Percentiles rank a stretch among this genome's conserved stretches.
Evolutionary conservation across 129 eudicot species (phyloP).

Genomic region (Flaveria trinervia): DNA sequence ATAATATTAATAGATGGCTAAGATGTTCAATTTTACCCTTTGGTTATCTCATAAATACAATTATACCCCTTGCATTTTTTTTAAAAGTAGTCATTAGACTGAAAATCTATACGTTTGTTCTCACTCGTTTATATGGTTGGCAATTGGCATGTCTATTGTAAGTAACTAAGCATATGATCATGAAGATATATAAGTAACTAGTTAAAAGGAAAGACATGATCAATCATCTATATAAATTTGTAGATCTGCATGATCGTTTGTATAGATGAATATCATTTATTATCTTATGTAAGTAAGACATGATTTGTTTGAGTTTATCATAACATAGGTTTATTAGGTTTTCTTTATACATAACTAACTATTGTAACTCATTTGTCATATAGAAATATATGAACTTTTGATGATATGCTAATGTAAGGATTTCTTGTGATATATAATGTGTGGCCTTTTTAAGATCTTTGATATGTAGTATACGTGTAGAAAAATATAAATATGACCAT

Average conservation of each 20-base stretch:
- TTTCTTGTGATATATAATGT: not conserved
- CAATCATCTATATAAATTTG: too few relatives aligned
- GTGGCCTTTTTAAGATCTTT: too few relatives aligned
- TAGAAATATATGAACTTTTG: too few relatives aligned
- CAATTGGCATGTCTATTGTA: not conserved
- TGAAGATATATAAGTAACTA: too few relatives aligned
- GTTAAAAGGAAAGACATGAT: too few relatives aligned
- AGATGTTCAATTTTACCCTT: not conserved
- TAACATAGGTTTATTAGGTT: too few relatives aligned
- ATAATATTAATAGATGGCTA: conserved; percentile 1
- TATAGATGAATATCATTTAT: too few relatives aligned
- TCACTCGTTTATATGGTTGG: not conserved
- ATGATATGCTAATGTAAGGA: not conserved
- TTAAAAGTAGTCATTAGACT: not conserved
- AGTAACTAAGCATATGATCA: not conserved
- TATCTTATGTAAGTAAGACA: too few relatives aligned
- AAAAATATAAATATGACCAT: not conserved
- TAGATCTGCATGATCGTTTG: too few relatives aligned
- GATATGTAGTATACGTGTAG: not conserved
- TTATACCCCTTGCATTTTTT: not conserved
- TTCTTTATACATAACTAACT: too few relatives aligned
- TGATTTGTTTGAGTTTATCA: too few relatives aligned
- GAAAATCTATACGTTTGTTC: not conserved
- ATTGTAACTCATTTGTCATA: too few relatives aligned
- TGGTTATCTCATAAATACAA: conserved; percentile 2